These are phyloP conservation scores for Nakazawaea wickerhamii DNA, from an alignment of 805 yeast genomes.

Conservation along the genomic window DNA sequence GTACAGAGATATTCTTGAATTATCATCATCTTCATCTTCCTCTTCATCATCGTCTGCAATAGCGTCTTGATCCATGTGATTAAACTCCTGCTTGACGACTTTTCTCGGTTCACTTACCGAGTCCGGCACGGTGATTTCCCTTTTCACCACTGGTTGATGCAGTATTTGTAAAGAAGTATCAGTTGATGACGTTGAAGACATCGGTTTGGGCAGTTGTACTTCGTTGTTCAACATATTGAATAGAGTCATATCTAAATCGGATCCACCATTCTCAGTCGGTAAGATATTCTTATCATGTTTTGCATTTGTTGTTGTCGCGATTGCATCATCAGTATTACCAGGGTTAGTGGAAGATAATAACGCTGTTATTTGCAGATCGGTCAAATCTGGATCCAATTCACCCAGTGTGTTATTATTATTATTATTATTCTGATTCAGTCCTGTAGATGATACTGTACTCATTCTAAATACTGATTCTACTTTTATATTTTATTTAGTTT, in stretches of 20 bases:
- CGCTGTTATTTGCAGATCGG: constrained; percentile 10
- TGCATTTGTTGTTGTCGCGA: background rate
- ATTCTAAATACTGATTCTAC: background rate
- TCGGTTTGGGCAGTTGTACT: background rate
- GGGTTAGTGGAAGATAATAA: constrained; percentile 5
- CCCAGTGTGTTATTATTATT: background rate
- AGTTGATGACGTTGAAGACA: background rate
- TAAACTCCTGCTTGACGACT: constrained; percentile 14
- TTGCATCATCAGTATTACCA: background rate
- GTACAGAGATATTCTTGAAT: constrained; percentile 44
- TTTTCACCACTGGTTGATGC: background rate
- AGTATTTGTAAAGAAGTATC: background rate
- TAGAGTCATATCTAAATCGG: constrained; percentile 8
- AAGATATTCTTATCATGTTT: background rate
- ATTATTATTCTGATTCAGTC: background rate
- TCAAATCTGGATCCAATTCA: constrained; percentile 3
- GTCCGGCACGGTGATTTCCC: too few relatives aligned
- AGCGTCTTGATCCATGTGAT: too few relatives aligned
- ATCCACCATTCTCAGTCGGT: background rate
- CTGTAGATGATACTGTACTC: constrained; percentile 10
- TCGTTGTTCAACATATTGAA: constrained; percentile 6
- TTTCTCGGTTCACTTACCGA: background rate
- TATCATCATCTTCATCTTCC: constrained; percentile 12
- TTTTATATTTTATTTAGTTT: background rate
- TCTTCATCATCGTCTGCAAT: constrained; percentile 1